Conservation (phyloP, 2,329 filamentous ascomycete genomes). For the Zymoseptoria tritici region DNA sequence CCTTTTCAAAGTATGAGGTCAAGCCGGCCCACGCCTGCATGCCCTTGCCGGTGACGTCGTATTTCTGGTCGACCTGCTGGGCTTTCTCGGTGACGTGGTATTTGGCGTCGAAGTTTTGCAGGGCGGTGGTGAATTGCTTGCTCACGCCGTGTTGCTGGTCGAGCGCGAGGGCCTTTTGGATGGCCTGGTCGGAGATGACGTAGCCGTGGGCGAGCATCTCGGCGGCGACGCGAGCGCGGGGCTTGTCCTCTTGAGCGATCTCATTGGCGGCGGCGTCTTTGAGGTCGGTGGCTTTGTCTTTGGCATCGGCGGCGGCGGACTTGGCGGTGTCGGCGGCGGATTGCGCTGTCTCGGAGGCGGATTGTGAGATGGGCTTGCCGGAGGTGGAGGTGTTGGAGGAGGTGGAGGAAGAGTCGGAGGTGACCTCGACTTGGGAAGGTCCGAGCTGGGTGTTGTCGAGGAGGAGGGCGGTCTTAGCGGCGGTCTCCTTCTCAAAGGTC, state of each 20-base stretch:
- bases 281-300: conserved; percentile 46
- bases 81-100: conserved; percentile 84
- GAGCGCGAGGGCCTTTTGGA: conserved; percentile 76
- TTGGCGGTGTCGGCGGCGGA: conserved; percentile 54
- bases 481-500: conserved; percentile 92
- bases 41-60: conserved; percentile 71
- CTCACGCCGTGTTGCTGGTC: conserved; percentile 87
- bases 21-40: conserved; percentile 60
- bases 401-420: background rate
- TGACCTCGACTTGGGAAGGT: conserved; percentile 64
- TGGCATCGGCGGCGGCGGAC: conserved; percentile 50
- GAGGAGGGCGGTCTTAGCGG: conserved; percentile 91
- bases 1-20: conserved; percentile 90
- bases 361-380: background rate
- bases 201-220: conserved; percentile 97
- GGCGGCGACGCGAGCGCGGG: conserved; percentile 82
- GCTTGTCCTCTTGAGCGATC: conserved; percentile 94
- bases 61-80: conserved; percentile 73
- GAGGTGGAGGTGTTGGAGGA: conserved; percentile 30
- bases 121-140: conserved; percentile 66
- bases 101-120: conserved; percentile 72
- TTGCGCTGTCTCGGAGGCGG: conserved; percentile 44
- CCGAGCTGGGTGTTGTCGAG: conserved; percentile 96
- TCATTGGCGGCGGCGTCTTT: conserved; percentile 53
- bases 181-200: conserved; percentile 66